phyloP scores from a whole-genome alignment of 177 flowering plant species.

The Telopea speciosissima region DNA sequence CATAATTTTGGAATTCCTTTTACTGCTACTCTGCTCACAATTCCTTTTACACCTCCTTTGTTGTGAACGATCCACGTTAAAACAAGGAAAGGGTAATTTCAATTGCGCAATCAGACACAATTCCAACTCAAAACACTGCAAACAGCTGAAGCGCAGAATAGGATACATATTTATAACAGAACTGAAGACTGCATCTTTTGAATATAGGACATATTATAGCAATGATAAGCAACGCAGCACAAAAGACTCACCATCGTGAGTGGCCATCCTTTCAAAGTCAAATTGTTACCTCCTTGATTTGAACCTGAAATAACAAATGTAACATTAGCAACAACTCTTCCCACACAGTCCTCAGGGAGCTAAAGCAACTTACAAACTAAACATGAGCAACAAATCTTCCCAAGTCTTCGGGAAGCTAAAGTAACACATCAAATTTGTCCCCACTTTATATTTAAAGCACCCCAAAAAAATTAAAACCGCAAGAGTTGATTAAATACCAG shows the following conservation, averaged over 20 bases:
- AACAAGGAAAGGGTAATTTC: background rate
- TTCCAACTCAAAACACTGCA: background rate
- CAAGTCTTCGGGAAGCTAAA: background rate
- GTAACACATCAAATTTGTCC: background rate
- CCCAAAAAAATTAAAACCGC: no score
- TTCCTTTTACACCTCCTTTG: background rate
- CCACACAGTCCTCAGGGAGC: background rate
- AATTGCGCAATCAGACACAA: no score
- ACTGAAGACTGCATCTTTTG: no score
- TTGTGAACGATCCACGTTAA: background rate
- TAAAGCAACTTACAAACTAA: no score
- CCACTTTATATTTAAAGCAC: background rate
- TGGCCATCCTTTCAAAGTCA: constrained; percentile 96
- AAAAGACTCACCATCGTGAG: constrained; percentile 63
- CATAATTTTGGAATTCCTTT: background rate
- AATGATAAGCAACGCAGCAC: background rate
- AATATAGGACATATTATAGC: background rate
- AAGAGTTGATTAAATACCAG: constrained; percentile 43
- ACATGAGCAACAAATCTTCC: no score
- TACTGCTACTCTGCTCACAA: background rate
- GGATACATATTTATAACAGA: no score
- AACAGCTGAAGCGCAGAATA: background rate
- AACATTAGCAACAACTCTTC: constrained; percentile 1
- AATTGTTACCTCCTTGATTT: constrained; percentile 79
- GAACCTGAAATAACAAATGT: constrained; percentile 50